Percentiles rank a stretch among this genome's conserved stretches.
Conservation (phyloP, 441 rosid genomes). For the Populus hybrid region DNA sequence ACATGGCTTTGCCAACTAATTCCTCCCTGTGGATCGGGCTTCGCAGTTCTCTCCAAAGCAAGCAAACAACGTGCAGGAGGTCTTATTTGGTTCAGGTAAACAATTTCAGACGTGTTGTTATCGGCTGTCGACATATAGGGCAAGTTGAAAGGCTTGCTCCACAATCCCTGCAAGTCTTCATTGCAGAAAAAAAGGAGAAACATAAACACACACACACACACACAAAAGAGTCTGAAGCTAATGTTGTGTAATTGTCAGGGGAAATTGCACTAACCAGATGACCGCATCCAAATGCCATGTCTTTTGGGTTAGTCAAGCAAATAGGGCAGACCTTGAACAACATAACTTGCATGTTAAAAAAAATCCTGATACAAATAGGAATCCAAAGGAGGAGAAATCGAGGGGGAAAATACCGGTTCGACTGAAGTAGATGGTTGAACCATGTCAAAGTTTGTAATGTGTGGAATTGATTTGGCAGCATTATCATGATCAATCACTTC, state of each 20-base stretch:
- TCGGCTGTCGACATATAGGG: conserved; percentile 71
- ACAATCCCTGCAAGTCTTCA: conserved; percentile 93
- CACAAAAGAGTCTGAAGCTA: neutral
- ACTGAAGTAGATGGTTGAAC: conserved; percentile 33
- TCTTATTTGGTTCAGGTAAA: conserved; percentile 34
- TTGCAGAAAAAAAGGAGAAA: neutral
- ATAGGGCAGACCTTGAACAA: conserved; percentile 80
- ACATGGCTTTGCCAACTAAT: neutral
- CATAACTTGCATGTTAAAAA: neutral
- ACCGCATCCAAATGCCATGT: conserved; percentile 97
- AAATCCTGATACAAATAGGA: conserved; percentile 3
- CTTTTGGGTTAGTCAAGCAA: conserved; percentile 83
- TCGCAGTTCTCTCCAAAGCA: neutral
- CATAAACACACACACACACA: neutral
- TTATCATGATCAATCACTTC: conserved; percentile 65
- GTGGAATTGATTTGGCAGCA: conserved; percentile 37
- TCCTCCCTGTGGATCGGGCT: neutral
- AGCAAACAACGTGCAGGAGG: neutral
- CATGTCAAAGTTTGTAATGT: conserved; percentile 27
- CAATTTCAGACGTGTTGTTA: conserved; percentile 67
- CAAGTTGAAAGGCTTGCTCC: conserved; percentile 49
- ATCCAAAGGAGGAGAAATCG: neutral
- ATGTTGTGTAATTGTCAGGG: neutral
- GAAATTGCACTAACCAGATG: conserved; percentile 53
- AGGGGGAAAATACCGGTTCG: conserved; percentile 35